Evolutionary conservation across 2,329 filamentous ascomycete species (phyloP).

Genomic region (Colletotrichum musicola): DNA sequence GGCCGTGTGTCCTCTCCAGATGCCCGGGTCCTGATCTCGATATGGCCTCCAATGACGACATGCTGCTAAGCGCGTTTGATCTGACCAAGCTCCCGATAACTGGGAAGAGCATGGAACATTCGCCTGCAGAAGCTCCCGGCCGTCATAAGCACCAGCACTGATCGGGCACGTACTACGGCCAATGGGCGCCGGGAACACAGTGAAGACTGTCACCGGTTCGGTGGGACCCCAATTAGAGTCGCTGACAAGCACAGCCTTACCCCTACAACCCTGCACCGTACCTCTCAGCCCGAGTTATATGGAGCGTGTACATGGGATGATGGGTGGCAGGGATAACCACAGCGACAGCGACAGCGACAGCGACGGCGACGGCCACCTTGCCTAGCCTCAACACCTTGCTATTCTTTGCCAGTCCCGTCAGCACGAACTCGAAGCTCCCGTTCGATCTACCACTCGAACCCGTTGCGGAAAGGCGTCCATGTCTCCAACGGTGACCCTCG

Average conservation of each 20-base stretch:
- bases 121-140: constrained; percentile 35
- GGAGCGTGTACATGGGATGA: constrained; percentile 8
- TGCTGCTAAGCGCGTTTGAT: constrained; percentile 37
- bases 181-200: constrained; percentile 20
- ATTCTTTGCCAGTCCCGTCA: constrained; percentile 34
- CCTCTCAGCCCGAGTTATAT: constrained; percentile 9
- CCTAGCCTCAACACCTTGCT: constrained; percentile 29
- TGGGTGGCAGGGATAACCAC: no score
- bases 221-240: constrained; percentile 27
- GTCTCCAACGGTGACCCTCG: neutral
- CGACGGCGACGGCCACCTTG: neutral
- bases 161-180: constrained; percentile 37
- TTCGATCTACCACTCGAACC: constrained; percentile 11
- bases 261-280: constrained; percentile 25
- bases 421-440: constrained; percentile 25
- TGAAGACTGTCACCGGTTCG: constrained; percentile 18
- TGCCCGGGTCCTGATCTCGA: constrained; percentile 33
- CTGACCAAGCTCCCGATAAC: constrained; percentile 35
- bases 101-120: constrained; percentile 35
- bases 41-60: constrained; percentile 37
- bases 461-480: constrained; percentile 20
- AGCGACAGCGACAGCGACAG: no score
- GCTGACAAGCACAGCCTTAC: constrained; percentile 36
- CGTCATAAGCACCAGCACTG: constrained; percentile 32
- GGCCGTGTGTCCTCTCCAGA: constrained; percentile 28